These are phyloP conservation scores for Rhododendron griersonianum DNA, from an alignment of 148 eudicot species.

Conservation along the genomic window DNA sequence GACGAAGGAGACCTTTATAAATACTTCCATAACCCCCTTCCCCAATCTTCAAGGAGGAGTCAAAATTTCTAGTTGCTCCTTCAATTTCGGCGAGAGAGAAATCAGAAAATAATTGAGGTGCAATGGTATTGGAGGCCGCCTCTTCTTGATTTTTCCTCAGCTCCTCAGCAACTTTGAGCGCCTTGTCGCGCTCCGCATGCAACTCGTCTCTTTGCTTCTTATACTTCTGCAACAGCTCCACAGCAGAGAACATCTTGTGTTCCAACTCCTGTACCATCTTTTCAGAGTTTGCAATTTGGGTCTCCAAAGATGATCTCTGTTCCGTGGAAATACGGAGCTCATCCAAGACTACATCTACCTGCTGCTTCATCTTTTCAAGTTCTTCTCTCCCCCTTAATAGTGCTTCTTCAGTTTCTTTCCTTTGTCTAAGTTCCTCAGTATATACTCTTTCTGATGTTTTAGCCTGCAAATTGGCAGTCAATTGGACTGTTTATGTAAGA, in stretches of 20 bases:
- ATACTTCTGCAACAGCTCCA: conserved; percentile 57
- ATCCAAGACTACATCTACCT: conserved; percentile 28
- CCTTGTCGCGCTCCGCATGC: conserved; percentile 53
- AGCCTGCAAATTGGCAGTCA: conserved; percentile 11
- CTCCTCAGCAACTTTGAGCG: conserved; percentile 48
- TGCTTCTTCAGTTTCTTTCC: conserved; percentile 54
- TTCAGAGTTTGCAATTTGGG: conserved; percentile 46
- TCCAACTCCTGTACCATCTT: conserved; percentile 50
- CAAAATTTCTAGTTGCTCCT: conserved; percentile 60
- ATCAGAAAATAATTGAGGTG: conserved; percentile 44
- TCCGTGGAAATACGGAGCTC: conserved; percentile 43
- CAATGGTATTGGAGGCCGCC: conserved; percentile 32
- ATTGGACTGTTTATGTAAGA: background rate
- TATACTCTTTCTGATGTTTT: conserved; percentile 44
- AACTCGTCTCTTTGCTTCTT: conserved; percentile 69
- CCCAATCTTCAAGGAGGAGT: conserved; percentile 59
- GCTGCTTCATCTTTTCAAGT: conserved; percentile 36
- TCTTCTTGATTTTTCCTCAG: conserved; percentile 37
- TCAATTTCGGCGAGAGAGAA: conserved; percentile 64
- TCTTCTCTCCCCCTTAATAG: conserved; percentile 44
- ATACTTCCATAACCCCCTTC: conserved; percentile 80
- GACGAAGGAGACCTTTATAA: conserved; percentile 62
- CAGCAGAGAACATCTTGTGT: conserved; percentile 60
- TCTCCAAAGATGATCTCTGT: conserved; percentile 48
- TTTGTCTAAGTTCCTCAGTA: conserved; percentile 47